A percentile compares a stretch with the other conserved stretches of the same genome.
phyloP scores from a whole-genome alignment of 2,329 filamentous ascomycete species.

The Paraconiothyrium sp. region DNA sequence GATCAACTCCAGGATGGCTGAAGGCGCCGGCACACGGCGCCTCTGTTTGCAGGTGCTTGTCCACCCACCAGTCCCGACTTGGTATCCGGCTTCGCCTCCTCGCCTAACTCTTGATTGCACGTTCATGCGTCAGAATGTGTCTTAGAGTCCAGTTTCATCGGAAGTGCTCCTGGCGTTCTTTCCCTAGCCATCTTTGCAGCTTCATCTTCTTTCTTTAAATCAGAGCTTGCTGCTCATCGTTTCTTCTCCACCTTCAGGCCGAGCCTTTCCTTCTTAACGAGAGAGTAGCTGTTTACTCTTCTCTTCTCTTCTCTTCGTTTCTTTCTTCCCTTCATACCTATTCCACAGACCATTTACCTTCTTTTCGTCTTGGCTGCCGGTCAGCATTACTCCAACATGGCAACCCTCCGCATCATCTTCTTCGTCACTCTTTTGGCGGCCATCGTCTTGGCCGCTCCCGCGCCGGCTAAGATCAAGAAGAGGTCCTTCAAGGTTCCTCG shows the following conservation, averaged over 20 bases:
- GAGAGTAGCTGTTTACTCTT: slow-evolving; percentile 30
- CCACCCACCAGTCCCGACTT: slow-evolving; percentile 24
- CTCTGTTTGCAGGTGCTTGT: slow-evolving; percentile 27
- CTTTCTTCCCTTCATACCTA: slow-evolving; percentile 26
- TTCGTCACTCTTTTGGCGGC: slow-evolving; percentile 60
- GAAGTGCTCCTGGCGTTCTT: slow-evolving; percentile 22
- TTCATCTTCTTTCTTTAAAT: slow-evolving; percentile 40
- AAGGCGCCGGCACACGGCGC: slow-evolving; percentile 28
- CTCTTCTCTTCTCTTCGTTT: slow-evolving; percentile 25
- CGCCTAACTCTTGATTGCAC: slow-evolving; percentile 24
- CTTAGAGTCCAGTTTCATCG: slow-evolving; percentile 32
- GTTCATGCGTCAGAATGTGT: slow-evolving; percentile 37
- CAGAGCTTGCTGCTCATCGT: slow-evolving; percentile 34
- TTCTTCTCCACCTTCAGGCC: slow-evolving; percentile 40
- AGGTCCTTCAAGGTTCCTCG: slow-evolving; percentile 71
- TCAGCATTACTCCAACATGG: slow-evolving; percentile 50
- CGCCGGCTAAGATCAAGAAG: slow-evolving; percentile 55
- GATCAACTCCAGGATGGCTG: slow-evolving; percentile 22
- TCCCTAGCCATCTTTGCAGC: slow-evolving; percentile 20
- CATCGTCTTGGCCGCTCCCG: slow-evolving; percentile 58
- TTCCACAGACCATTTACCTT: slow-evolving; percentile 33
- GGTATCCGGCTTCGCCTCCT: slow-evolving; percentile 27
- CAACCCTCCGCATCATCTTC: slow-evolving; percentile 49
- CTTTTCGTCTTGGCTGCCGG: slow-evolving; percentile 48
- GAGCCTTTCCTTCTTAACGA: slow-evolving; percentile 37